Base-by-base conservation (phyloP, 1,139 yeast species). In the Saccharomyces uvarum region DNA sequence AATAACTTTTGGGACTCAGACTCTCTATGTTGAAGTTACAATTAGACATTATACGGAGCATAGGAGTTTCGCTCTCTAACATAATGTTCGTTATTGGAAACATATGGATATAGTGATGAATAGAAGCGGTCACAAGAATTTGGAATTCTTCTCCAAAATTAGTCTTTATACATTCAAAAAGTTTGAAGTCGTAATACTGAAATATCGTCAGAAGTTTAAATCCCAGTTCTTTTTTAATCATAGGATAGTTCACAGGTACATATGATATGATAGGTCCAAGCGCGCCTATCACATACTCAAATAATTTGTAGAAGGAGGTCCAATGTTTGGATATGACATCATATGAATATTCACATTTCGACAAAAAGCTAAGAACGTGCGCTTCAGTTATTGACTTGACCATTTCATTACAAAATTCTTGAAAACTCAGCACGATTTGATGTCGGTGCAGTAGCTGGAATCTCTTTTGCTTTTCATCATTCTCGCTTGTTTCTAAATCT, bases 281-380 rank as follows among this genome's bases (percentile, higher is more conserved):
- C 4, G 50, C 21, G 5, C 33, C 33, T 8, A 48, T 24, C 9
- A 14, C 33, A 52, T 47, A 38, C 14, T 19, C 16, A 50, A 32
- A 27, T 54, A 54, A 29, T 53, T 53, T 14, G 33, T 50, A 24
- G 26, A 16, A 41, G 13, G 24, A 50, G 31, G 32, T n/a, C 33
- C 48, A 33, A 50, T 33, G 21, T n/a, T 27, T 38, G 11, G 19
- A 9, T 19, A 38, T 11, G 11, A 9, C 3, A 1, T 38, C 44
- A 19, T 16, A 38, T 9, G 44, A 38, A 38, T 19, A 16, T 2
- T 38, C 13, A 6, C 24, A 38, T 38, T 16, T 38, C 2, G 24
- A 8, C 44, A 38, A 19, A 38, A 38, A 38, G 24, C 13, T 19
- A 9, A 38, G 44, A 5, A 38, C 24, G n/a, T 38, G 44, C 4